Evolutionary conservation across 140 eudicot genomes (phyloP).

Genomic region (Artemisia princeps): DNA sequence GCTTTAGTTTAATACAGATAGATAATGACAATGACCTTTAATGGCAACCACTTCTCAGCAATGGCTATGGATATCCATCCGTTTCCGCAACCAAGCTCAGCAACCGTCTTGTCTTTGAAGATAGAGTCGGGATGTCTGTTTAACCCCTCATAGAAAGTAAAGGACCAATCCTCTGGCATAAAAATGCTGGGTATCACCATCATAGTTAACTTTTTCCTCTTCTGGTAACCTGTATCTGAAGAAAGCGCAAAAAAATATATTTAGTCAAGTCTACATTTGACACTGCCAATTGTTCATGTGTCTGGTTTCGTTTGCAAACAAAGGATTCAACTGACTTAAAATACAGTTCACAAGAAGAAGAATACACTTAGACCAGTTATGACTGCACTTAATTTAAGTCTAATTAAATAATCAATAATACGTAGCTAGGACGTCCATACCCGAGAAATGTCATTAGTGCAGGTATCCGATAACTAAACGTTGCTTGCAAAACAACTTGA

Average conservation of each 20-base stretch:
- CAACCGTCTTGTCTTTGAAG: conserved; percentile 79
- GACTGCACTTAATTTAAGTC: too few species aligned
- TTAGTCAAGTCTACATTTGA: neutral
- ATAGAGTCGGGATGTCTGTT: conserved; percentile 92
- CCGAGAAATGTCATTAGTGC: too few species aligned
- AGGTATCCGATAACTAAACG: too few species aligned
- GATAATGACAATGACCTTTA: conserved; percentile 42
- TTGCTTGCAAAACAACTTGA: too few species aligned
- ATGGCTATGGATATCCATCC: conserved; percentile 98
- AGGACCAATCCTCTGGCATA: conserved; percentile 97
- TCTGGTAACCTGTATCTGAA: conserved; percentile 40
- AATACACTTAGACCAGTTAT: too few species aligned
- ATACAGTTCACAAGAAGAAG: too few species aligned
- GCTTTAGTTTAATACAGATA: neutral
- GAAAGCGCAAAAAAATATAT: too few species aligned
- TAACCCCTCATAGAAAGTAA: conserved; percentile 85
- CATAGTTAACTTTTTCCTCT: conserved; percentile 77
- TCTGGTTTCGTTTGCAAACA: neutral
- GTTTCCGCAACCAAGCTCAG: conserved; percentile 96
- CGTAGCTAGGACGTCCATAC: too few species aligned
- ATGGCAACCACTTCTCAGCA: conserved; percentile 91
- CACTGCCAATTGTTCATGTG: neutral
- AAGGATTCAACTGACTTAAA: neutral
- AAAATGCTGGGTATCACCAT: conserved; percentile 96
- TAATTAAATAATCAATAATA: too few species aligned